A percentile compares a stretch with the other conserved stretches of the same genome.
These are phyloP conservation scores for Onygenales sp. DNA, from an alignment of 2,329 filamentous ascomycete genomes.

Conservation along the genomic window DNA sequence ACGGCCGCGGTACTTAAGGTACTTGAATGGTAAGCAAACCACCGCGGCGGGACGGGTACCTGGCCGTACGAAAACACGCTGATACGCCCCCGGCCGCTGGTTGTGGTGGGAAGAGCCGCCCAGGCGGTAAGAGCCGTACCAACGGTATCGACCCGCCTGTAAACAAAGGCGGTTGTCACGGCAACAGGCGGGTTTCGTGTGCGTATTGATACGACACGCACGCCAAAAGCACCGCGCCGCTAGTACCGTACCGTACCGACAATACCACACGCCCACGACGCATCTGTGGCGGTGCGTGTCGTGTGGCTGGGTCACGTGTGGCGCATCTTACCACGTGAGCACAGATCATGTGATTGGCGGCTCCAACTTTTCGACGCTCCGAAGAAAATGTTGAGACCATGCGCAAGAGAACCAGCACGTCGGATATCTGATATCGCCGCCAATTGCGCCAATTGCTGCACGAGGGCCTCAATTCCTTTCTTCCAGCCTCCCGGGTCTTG, in stretches of 20 bases:
- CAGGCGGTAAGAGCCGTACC: background rate
- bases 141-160: background rate
- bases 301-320: background rate
- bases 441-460: background rate
- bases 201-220: background rate
- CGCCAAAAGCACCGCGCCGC: background rate
- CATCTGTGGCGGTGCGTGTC: background rate
- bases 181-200: background rate
- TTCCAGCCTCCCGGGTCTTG: background rate
- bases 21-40: background rate
- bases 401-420: background rate
- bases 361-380: background rate
- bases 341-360: background rate
- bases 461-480: background rate
- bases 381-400: background rate
- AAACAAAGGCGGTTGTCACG: constrained; percentile 3
- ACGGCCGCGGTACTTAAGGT: background rate
- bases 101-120: background rate
- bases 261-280: background rate
- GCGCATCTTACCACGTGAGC: background rate
- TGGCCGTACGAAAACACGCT: background rate
- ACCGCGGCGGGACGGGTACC: background rate
- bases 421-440: background rate
- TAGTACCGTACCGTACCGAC: background rate
- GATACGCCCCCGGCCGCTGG: background rate